Evolutionary conservation across 306 rosid genomes (phyloP), one percentile per base, ranked within the genome.

Genomic region (Quercus parvula): DNA sequence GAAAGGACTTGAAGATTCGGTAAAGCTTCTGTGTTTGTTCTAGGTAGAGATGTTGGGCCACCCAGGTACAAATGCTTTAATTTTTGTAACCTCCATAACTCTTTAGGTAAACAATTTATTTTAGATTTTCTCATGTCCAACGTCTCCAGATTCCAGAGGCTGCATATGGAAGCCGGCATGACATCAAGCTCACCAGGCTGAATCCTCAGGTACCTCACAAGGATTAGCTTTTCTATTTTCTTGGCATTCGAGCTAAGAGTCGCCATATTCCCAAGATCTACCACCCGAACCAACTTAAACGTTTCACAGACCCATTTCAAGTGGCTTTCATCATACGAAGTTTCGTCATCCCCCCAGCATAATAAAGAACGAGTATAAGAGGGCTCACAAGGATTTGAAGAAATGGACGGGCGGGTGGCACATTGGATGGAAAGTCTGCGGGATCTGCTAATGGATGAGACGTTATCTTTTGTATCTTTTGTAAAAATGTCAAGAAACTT

Each of bases 131-230:
- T 22, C 17, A 61, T 0, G 0, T 76, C 71, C 7, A 75, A 18
- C 0, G 79, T 76, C 63, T 76, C 79, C 27, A 76, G 5, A 63
- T 62, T 61, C 72, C 12, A 5, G 1, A 59, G 70, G n/a, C 41
- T 41, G 9, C 58, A n/a, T 27, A 51, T 25, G 0, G 33, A 14
- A 25, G 7, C 62, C 19, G 25, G 18, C 25, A 52, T 3, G 1
- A 0, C 19, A 3, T 13, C 25, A 27, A 61, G 33, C 8, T 13
- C 5, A 4, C 19, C 14, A 2, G 6, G 6, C 1, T 25, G 14
- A 4, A 25, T 1, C 18, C 59, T 9, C 12, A 75, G 3, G 51
- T 76, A 76, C 61, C 79, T 62, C n/a, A 76, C 38, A 63, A 62
- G 49, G 1, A 27, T 44, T 6, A 62, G 49, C 3, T 25, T 5